phyloP scores from a whole-genome alignment of 2,329 filamentous ascomycete genomes.

The Epichloe bromicola region DNA sequence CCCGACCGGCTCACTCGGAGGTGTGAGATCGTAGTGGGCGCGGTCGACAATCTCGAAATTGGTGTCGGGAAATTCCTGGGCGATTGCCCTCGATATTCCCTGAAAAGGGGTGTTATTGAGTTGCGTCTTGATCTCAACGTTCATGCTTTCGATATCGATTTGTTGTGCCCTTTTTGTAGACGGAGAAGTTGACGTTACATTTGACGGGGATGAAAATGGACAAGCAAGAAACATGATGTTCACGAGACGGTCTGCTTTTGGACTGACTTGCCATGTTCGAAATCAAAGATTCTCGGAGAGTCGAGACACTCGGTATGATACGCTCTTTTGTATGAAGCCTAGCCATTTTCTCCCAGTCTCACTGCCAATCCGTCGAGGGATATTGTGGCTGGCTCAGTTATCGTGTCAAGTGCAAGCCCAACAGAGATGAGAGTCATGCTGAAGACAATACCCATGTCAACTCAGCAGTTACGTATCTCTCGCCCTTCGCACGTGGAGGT shows the following conservation, averaged over 20 bases:
- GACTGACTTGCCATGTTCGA: not conserved
- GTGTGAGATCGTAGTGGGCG: slow-evolving; percentile 22
- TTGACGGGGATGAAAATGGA: not conserved
- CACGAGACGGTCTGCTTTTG: not conserved
- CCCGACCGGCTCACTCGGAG: slow-evolving; percentile 19
- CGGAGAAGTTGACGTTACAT: not conserved
- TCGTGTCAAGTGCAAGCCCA: no score
- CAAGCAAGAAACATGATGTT: not conserved
- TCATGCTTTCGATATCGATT: not conserved
- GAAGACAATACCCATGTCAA: no score
- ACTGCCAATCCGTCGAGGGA: not conserved
- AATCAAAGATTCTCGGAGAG: no score
- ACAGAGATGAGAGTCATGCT: no score
- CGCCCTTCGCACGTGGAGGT: no score
- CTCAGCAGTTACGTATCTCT: no score
- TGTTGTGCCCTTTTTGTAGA: not conserved
- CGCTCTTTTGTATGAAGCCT: not conserved
- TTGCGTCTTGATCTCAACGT: not conserved
- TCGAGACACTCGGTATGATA: not conserved
- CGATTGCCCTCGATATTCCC: not conserved
- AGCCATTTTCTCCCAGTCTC: not conserved
- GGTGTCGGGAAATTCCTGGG: not conserved
- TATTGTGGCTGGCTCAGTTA: no score
- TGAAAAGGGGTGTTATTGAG: not conserved
- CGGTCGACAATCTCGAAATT: slow-evolving; percentile 9